phyloP scores from a whole-genome alignment of 2,329 filamentous ascomycete genomes.

The Beauveria asiatica region DNA sequence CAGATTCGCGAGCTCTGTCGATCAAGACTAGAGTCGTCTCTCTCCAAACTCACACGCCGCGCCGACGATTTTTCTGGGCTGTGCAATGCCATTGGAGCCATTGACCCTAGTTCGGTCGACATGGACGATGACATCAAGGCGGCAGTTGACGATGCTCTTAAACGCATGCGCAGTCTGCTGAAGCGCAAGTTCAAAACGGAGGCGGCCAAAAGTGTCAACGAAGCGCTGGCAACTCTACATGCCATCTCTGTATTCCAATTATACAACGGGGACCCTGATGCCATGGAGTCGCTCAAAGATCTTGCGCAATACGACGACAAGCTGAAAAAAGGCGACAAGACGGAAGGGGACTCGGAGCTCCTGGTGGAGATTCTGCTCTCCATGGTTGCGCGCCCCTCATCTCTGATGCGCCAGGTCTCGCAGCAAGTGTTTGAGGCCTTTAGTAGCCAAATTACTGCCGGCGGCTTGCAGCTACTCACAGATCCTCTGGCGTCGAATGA shows the following conservation, averaged over 20 bases:
- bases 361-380: slow-evolving; percentile 85
- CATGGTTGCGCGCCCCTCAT: slow-evolving; percentile 77
- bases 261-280: slow-evolving; percentile 83
- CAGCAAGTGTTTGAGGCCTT: slow-evolving; percentile 84
- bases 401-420: slow-evolving; percentile 75
- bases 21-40: slow-evolving; percentile 48
- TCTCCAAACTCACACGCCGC: slow-evolving; percentile 48
- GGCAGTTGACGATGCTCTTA: slow-evolving; percentile 43
- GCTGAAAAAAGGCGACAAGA: slow-evolving; percentile 46
- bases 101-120: slow-evolving; percentile 41
- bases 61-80: slow-evolving; percentile 44
- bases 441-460: slow-evolving; percentile 61
- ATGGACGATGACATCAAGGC: slow-evolving; percentile 49
- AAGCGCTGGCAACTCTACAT: slow-evolving; percentile 72
- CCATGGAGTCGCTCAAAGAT: slow-evolving; percentile 72
- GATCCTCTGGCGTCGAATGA: slow-evolving; percentile 73
- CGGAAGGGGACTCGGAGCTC: slow-evolving; percentile 55
- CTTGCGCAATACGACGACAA: slow-evolving; percentile 68
- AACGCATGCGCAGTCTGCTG: slow-evolving; percentile 44
- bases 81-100: slow-evolving; percentile 45
- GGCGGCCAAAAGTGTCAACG: slow-evolving; percentile 34
- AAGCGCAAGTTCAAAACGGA: slow-evolving; percentile 30
- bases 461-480: slow-evolving; percentile 57
- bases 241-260: slow-evolving; percentile 79
- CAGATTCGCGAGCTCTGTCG: slow-evolving; percentile 45